Base-by-base conservation (phyloP, 2,329 filamentous ascomycete species). In the Nemania abortiva region DNA sequence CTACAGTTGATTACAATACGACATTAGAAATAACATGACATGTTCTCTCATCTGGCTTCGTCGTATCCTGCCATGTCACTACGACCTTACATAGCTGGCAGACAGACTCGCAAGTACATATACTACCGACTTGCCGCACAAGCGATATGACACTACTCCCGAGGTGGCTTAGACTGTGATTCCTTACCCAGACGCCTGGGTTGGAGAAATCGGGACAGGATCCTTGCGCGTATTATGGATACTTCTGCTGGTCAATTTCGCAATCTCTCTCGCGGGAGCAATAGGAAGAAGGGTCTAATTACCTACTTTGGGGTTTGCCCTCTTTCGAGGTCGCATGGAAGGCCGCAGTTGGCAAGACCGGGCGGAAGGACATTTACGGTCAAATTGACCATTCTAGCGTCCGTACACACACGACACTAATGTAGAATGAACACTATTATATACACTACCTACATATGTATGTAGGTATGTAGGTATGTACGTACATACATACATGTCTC, bases 131-230 rank as follows among this genome's bases (percentile, higher is more conserved):
- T 68, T 71, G 68, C 63, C 70, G 58, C 52, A 59, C 45, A 63
- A 52, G 24, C 29, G 50, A 62, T 55, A 63, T 74, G 74, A 75
- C 60, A 63, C 76, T 76, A 76, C 62, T 42, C 73, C 76, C 63
- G 71, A 76, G 70, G 62, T 13, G 74, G 76, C 68, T 74, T 77
- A 77, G 76, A 56, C 52, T 59, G 72, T 74, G 69, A 72, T 74
- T 75, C 72, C 73, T 73, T 76, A 76, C 69, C 76, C 76, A 77
- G 70, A 72, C 73, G 72, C 73, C 75, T 76, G 76, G 76, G 76
- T 77, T 76, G 47, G 71, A 65, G 65, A 67, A 66, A 63, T 74
- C 64, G 70, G 73, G 70, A 72, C 55, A 47, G 47, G 64, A 77
- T 74, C 76, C 76, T 74, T 77, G 75, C 70, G 68, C 73, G 72